These are phyloP conservation scores for Trypanosoma brucei DNA, from an alignment of 208 protist genomes.

Conservation along the genomic window DNA sequence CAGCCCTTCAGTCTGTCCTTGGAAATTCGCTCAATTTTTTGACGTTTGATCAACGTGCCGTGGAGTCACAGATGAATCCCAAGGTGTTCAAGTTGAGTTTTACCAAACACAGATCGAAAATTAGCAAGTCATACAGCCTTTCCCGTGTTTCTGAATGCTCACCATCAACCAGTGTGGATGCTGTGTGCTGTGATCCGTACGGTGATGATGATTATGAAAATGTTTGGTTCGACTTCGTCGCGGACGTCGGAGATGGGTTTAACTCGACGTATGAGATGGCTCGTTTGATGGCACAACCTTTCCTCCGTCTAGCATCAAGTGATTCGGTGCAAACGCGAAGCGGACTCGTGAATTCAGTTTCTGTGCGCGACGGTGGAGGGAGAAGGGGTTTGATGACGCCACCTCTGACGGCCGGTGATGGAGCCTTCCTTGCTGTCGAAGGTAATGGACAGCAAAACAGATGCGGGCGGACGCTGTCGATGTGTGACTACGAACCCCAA, in stretches of 20 bases:
- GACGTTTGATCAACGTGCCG: constrained; percentile 64
- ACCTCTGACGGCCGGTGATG: not conserved
- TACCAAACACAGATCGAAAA: not conserved
- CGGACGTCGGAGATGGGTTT: constrained; percentile 84
- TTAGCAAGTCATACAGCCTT: not conserved
- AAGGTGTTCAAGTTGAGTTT: constrained; percentile 68
- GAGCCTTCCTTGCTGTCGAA: not conserved
- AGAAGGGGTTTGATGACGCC: not conserved
- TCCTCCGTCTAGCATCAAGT: constrained; percentile 19
- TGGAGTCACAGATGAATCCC: constrained; percentile 36
- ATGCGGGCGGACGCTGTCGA: not conserved
- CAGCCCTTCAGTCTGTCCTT: constrained; percentile 49
- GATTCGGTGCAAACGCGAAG: not conserved
- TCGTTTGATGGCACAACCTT: constrained; percentile 58
- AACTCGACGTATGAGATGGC: constrained; percentile 85
- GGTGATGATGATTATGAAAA: constrained; percentile 14
- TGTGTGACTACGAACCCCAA: not conserved
- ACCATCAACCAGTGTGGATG: not conserved
- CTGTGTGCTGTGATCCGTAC: not conserved
- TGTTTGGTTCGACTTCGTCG: constrained; percentile 85
- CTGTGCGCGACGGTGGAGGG: too few species aligned
- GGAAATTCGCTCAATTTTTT: constrained; percentile 55
- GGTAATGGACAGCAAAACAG: not conserved
- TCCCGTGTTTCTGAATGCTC: not conserved
- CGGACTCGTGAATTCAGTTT: too few species aligned